Evolutionary conservation across 2,329 filamentous ascomycete species (phyloP), one percentile per base, ranked within the genome.

Genomic region (Trichoderma semiorbis): DNA sequence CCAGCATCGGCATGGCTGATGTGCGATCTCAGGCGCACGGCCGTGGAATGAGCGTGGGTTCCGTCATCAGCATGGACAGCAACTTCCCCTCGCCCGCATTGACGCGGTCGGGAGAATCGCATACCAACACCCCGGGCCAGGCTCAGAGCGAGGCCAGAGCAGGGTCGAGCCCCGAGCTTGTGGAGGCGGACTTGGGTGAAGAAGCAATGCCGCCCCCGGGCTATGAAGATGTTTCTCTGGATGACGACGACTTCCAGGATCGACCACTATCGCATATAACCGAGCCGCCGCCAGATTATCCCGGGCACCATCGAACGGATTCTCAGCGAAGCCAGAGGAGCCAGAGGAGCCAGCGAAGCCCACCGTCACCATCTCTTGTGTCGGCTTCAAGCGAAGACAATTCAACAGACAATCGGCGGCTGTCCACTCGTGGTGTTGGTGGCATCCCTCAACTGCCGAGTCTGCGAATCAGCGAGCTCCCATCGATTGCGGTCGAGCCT

Each of bases 11-110:
- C 28, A 73, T 75, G 76, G 81, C 81, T 73, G 78, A 78, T 74
- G 76, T 80, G 34, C 72, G 77, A 61, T 78, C 82, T 50, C 47
- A 58, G n/a, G 75, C 74, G 16, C 84, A 86, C 74, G 80, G 79
- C 2, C 83, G 87, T 69, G 83, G 84, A 39, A 81, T 81, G 26
- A 88, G 86, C 76, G 82, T 80, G n/a, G 86, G 85, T 75, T 90
- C 89, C 1, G 82, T 88, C 18, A 76, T 88, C n/a, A 89, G 86
- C 78, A 82, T 89, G 72, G 83, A 85, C 8, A 84, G 83, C 71
- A 84, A 84, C 66, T 79, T 84, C 6, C 81, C 81, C 18, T 83
- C 85, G 7, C 80, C 83, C 6, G 73, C 74, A 14, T 72, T 83
- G 36, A 76, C 78, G 18, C 77, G 82, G n/a, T 82, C 84, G 7